Base-by-base conservation (phyloP, 352 stramenopile genomes). In the Phytophthora idaei region DNA sequence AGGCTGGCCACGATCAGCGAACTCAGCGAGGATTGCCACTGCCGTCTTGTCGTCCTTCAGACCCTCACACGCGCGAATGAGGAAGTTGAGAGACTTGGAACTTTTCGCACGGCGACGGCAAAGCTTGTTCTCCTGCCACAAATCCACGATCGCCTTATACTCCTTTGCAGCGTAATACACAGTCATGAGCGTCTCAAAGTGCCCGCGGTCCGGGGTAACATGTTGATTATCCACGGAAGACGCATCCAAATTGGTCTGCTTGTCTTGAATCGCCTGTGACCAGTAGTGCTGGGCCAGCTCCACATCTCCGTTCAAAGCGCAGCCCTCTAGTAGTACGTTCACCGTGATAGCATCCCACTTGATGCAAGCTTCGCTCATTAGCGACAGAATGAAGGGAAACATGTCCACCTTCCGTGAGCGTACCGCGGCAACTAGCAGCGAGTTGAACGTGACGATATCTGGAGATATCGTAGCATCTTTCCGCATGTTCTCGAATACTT, bases 321-420 rank as follows among this genome's bases (percentile, higher is more conserved):
- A 94, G 28, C 72, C 74, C 56, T 93, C 76, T 12, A 96, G 67
- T 53, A 96, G 71, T 41, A 80, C 85, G 42, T 92, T 94, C 48
- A 94, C 73, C 39, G 88, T 94, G 70, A 83, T 89, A 15, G 86
- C 70, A 57, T 93, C 80, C 86, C 86, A 94, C 37, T 81, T 74
- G 55, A 82, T 65, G 6, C 58, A 61, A 46, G 77, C 69, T 28
- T 78, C 54, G 9, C 42, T 63, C 76, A 92, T 90, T 28, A 77
- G 68, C 5, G 74, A 76, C 17, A 92, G 65, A 14, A 93, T 83
- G 36, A 72, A 62, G 8, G 81, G 76, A 47, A 93, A 61, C 39
- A 87, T 57, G 14, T 90, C 76, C 27, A 77, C 41, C 4, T 66
- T 71, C n/a, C 83, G 76, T 32, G 80, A 89, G 4, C 86, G 82